Conservation (phyloP, 768 basidiomycete genomes). For the Phaffia australis region DNA sequence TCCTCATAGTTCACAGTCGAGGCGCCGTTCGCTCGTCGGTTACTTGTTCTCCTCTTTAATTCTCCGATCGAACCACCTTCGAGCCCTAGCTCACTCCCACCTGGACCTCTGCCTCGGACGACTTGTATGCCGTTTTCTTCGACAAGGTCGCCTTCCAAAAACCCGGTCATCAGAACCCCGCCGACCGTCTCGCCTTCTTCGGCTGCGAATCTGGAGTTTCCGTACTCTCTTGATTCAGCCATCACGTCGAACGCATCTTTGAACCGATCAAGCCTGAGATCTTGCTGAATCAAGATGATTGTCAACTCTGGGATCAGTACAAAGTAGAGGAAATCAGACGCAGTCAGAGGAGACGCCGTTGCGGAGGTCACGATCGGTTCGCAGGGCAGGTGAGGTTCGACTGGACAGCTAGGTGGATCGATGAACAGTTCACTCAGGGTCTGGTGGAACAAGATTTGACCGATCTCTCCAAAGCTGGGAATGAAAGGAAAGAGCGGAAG, state of each 20-base stretch:
- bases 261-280: conserved; percentile 4
- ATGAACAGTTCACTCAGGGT: conserved; percentile 3
- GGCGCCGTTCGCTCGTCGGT: neutral
- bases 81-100: neutral
- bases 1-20: neutral
- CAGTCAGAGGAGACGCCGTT: conserved; percentile 3
- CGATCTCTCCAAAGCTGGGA: conserved; percentile 22
- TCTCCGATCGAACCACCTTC: neutral
- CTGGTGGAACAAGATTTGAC: conserved; percentile 22
- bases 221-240: conserved; percentile 16
- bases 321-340: conserved; percentile 23
- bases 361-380: conserved; percentile 1
- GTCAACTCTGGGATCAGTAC: conserved; percentile 24
- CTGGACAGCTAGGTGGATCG: neutral
- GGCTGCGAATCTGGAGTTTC: conserved; percentile 13
- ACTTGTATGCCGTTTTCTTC: neutral
- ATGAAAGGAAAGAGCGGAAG: no score
- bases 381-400: neutral
- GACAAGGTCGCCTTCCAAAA: conserved; percentile 1
- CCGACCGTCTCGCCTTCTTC: conserved; percentile 17
- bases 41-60: neutral
- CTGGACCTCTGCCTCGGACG: neutral
- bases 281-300: conserved; percentile 17
- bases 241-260: conserved; percentile 12
- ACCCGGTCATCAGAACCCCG: conserved; percentile 21